Conservation (phyloP, 306 rosid genomes). For the Casuarina equisetifolia region DNA sequence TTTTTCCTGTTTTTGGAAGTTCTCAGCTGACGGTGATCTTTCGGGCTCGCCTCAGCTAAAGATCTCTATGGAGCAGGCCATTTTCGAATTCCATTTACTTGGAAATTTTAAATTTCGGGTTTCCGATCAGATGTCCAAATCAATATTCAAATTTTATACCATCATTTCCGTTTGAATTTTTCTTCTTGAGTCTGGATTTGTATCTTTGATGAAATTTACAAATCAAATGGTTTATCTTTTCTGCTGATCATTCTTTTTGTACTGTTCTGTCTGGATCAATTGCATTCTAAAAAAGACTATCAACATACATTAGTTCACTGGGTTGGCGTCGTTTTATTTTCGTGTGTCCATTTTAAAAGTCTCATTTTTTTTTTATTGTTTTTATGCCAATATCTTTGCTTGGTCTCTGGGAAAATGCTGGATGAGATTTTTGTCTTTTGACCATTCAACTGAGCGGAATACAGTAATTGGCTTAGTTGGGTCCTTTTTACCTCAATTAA, state of each 20-base stretch:
- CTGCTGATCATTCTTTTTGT: background rate
- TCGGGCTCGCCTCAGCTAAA: slow-evolving; percentile 3
- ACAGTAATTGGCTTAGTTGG: background rate
- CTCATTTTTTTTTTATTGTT: background rate
- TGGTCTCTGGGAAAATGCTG: slow-evolving; percentile 23
- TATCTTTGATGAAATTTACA: background rate
- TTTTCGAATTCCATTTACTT: slow-evolving; percentile 16
- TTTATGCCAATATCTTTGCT: background rate
- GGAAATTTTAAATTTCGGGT: slow-evolving; percentile 20
- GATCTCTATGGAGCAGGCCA: slow-evolving; percentile 33
- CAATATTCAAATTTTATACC: slow-evolving; percentile 6
- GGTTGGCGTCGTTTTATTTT: background rate
- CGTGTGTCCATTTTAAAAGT: background rate
- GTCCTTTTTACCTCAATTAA: background rate
- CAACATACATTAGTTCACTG: slow-evolving; percentile 3
- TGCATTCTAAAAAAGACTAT: slow-evolving; percentile 11
- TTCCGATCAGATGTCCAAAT: slow-evolving; percentile 33
- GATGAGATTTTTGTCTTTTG: background rate
- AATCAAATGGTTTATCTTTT: background rate
- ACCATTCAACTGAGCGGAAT: background rate
- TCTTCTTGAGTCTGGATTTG: background rate
- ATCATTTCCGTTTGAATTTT: background rate
- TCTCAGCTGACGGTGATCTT: background rate
- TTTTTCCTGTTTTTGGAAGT: slow-evolving; percentile 6
- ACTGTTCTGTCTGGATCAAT: slow-evolving; percentile 14